A percentile compares a stretch with the other conserved stretches of the same genome.
phyloP scores from a whole-genome alignment of 202 grass and related monocot genomes.

The Musa balbisiana region DNA sequence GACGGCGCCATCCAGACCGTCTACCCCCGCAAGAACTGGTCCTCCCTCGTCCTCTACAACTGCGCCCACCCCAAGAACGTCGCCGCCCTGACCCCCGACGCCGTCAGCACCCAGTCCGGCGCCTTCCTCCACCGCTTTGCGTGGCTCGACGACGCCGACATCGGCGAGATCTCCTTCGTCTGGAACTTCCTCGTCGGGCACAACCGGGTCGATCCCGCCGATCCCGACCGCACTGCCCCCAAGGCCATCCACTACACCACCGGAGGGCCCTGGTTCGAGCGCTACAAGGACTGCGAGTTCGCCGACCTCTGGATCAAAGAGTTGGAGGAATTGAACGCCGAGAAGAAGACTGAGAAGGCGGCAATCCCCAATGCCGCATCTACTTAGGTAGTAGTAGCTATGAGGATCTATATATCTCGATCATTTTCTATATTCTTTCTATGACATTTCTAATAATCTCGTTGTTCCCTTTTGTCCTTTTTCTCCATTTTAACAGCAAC shows the following conservation, averaged over 20 bases:
- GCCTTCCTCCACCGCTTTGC: slow-evolving; percentile 18
- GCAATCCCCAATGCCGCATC: neutral
- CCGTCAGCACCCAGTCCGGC: slow-evolving; percentile 13
- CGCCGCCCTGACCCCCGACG: neutral
- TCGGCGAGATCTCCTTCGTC: slow-evolving; percentile 13
- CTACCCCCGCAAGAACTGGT: slow-evolving; percentile 17
- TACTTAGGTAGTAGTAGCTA: neutral
- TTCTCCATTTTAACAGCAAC: neutral
- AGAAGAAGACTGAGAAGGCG: neutral
- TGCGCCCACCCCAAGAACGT: slow-evolving; percentile 14
- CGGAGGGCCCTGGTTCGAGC: slow-evolving; percentile 17
- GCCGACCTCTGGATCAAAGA: slow-evolving; percentile 16
- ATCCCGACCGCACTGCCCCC: neutral
- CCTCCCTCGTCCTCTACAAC: slow-evolving; percentile 19
- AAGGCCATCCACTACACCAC: slow-evolving; percentile 13
- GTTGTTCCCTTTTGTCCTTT: neutral
- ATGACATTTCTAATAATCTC: neutral
- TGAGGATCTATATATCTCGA: neutral
- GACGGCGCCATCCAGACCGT: slow-evolving; percentile 18
- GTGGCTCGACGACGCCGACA: slow-evolving; percentile 21
- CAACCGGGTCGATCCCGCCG: slow-evolving; percentile 2
- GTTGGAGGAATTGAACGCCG: neutral
- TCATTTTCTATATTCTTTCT: neutral
- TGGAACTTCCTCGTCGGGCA: slow-evolving; percentile 21
- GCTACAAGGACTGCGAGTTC: slow-evolving; percentile 5